Base-by-base conservation (phyloP, 73 alveolate species). In the Paramecium primaurelia region DNA sequence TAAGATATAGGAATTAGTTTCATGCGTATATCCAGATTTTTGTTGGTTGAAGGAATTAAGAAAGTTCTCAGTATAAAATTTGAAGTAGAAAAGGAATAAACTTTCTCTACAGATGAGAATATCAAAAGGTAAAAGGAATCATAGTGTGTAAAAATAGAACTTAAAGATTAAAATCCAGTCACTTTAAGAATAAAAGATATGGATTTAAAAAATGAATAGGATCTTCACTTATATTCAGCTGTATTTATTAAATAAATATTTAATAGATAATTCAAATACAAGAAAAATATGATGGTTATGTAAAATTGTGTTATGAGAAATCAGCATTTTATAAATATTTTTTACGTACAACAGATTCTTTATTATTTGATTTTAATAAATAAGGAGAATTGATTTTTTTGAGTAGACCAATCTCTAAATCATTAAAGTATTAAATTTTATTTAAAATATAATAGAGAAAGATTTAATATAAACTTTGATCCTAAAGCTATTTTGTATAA, bases 281-380 rank as follows among this genome's bases (percentile, higher is more conserved):
- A 80, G 91, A 80, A 26, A 80, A 49, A 47, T 80, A 80, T 18
- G 91, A 80, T 80, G 91, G 77, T 45, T 80, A 80, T 80, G 91
- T 80, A 28, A 80, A 80, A 16, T 80, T 80, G 58, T 80, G 91
- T 22, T 80, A 80, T 80, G 91, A 80, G 26, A 80, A 80, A 20
- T 80, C 91, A 8, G 91, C 91, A 3, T 80, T 80, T 47, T 80
- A 80, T 12, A 80, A 80, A 47, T 80, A 80, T 80, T 80, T 80
- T 32, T 80, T 80, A 49, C 18, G 91, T 14, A 80, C 91, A n/a
- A 80, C 91, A n/a, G 91, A 80, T 47, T 42, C 77, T 4, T 80
- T 80, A 20, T 10, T 80, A 11, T 80, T 80, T 80, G 91, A 80
- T 80, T 80, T 80, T 47, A 80, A 80, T 49, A 80, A 80, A 20